Conservation (phyloP, 768 basidiomycete genomes). For the Amanita thiersii region DNA sequence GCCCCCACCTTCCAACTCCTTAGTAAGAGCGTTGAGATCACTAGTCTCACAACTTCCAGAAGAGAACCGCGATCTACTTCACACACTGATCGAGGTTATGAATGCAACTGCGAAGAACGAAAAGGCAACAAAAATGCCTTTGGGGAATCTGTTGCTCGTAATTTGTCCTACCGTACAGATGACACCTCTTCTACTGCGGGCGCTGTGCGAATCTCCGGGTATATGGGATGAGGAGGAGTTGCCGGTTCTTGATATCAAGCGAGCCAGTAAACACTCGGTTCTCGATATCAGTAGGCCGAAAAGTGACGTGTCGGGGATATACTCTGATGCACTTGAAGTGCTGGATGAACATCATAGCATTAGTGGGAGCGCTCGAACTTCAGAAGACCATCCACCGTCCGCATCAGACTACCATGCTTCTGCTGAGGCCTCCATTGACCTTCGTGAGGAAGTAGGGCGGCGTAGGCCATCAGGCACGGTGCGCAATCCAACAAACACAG, state of each 20-base stretch:
- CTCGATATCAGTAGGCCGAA: slow-evolving; percentile 18
- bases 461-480: slow-evolving; percentile 12
- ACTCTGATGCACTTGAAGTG: slow-evolving; percentile 19
- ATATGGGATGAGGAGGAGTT: slow-evolving; percentile 46
- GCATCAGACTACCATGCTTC: slow-evolving; percentile 30
- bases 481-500: slow-evolving; percentile 24
- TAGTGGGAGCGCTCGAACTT: slow-evolving; percentile 15
- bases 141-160: slow-evolving; percentile 81
- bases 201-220: slow-evolving; percentile 61
- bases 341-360: slow-evolving; percentile 19
- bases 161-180: slow-evolving; percentile 84
- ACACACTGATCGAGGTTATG: slow-evolving; percentile 76
- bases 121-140: slow-evolving; percentile 84
- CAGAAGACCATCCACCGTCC: slow-evolving; percentile 18
- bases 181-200: slow-evolving; percentile 63
- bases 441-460: slow-evolving; percentile 10
- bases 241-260: slow-evolving; percentile 23
- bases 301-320: slow-evolving; percentile 14
- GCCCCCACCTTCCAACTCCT: slow-evolving; percentile 50
- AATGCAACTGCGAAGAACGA: slow-evolving; percentile 60
- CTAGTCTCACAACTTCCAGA: slow-evolving; percentile 63
- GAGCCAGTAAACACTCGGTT: slow-evolving; percentile 9
- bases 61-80: slow-evolving; percentile 80
- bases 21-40: slow-evolving; percentile 49
- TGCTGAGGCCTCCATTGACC: slow-evolving; percentile 20